A percentile compares a stretch with the other conserved stretches of the same genome.
phyloP scores from a whole-genome alignment of 1,284 basidiomycete species.

The Trichosporon sp. region DNA sequence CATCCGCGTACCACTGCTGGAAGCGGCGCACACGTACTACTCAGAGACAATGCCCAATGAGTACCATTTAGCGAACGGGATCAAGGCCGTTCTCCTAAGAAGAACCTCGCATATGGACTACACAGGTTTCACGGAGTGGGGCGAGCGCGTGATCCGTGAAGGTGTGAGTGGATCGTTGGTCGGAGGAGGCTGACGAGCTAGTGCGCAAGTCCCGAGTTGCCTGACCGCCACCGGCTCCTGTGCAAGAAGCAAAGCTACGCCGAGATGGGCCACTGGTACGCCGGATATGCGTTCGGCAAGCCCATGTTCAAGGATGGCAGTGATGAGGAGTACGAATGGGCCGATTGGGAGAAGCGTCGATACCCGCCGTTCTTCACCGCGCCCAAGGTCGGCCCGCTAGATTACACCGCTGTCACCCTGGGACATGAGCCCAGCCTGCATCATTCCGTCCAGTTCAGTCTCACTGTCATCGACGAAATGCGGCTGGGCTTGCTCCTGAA shows the following conservation, averaged over 20 bases:
- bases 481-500: background rate
- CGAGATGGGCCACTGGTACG: background rate
- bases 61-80: background rate
- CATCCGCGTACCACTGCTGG: background rate
- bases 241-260: background rate
- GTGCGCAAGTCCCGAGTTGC: background rate
- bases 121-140: background rate
- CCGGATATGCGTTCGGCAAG: background rate
- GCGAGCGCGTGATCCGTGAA: background rate
- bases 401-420: background rate
- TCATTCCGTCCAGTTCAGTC: background rate
- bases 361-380: background rate
- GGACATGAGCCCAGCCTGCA: no score
- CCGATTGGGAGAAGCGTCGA: background rate
- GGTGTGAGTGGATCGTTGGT: background rate
- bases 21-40: background rate
- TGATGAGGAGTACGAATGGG: background rate
- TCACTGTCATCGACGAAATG: background rate
- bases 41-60: no score
- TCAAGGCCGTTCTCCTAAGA: background rate
- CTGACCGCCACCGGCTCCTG: background rate
- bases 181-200: background rate
- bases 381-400: background rate
- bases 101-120: background rate
- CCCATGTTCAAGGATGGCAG: background rate